phyloP scores from a whole-genome alignment of 2,329 filamentous ascomycete genomes.

The Monosporascus sp. region DNA sequence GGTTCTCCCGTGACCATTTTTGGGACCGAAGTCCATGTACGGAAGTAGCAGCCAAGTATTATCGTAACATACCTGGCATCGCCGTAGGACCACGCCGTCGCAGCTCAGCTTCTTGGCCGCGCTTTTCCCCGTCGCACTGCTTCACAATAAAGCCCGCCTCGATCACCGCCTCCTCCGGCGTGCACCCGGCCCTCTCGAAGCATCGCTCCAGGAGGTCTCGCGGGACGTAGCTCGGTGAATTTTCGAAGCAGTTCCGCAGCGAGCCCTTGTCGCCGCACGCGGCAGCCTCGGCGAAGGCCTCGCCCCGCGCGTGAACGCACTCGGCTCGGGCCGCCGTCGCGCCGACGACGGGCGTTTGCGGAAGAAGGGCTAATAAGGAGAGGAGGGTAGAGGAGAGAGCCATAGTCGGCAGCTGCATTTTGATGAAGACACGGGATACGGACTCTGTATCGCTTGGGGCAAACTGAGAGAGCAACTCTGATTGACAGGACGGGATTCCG shows the following conservation, averaged over 20 bases:
- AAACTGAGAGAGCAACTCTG: too few species aligned
- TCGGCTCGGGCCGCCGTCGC: slow-evolving; percentile 21
- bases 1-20: not conserved
- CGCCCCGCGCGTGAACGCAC: slow-evolving; percentile 35
- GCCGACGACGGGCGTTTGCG: slow-evolving; percentile 23
- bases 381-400: slow-evolving; percentile 24
- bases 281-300: slow-evolving; percentile 34
- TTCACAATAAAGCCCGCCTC: slow-evolving; percentile 29
- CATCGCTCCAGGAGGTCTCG: slow-evolving; percentile 32
- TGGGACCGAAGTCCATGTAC: not conserved
- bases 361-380: slow-evolving; percentile 26
- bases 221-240: slow-evolving; percentile 24
- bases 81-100: slow-evolving; percentile 13
- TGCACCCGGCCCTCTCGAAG: slow-evolving; percentile 32
- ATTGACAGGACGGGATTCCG: too few species aligned
- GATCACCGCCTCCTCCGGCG: slow-evolving; percentile 26
- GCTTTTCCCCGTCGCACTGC: slow-evolving; percentile 21
- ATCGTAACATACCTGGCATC: slow-evolving; percentile 14
- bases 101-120: slow-evolving; percentile 14
- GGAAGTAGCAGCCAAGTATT: not conserved
- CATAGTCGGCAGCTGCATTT: slow-evolving; percentile 11
- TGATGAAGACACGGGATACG: not conserved
- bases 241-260: slow-evolving; percentile 38
- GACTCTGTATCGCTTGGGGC: too few species aligned
- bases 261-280: slow-evolving; percentile 39